Evolutionary conservation across 176 grass and related monocot genomes (phyloP).

Genomic region (Oryza glaberrima): DNA sequence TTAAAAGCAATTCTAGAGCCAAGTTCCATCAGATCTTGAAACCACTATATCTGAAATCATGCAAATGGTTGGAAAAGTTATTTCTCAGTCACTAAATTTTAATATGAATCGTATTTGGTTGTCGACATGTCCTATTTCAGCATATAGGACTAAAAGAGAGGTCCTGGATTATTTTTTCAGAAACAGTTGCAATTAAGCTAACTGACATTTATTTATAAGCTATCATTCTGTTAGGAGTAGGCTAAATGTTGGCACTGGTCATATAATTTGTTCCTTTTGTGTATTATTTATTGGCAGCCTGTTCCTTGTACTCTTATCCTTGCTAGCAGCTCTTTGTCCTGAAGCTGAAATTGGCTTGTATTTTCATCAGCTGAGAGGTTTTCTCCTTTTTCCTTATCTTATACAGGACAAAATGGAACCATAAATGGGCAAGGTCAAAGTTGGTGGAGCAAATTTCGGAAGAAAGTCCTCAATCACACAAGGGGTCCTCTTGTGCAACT

Average conservation of each 20-base stretch:
- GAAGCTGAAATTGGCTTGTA: not conserved
- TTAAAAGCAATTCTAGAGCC: not conserved
- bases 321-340: not conserved
- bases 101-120: not conserved
- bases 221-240: slow-evolving; percentile 17
- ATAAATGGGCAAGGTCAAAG: slow-evolving; percentile 84
- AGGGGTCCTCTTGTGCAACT: slow-evolving; percentile 89
- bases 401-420: slow-evolving; percentile 87
- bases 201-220: slow-evolving; percentile 4
- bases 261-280: not conserved
- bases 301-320: slow-evolving; percentile 15
- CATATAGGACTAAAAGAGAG: not conserved
- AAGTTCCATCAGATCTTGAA: not conserved
- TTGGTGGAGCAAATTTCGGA: slow-evolving; percentile 83
- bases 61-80: not conserved
- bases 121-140: no score
- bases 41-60: not conserved
- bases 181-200: not conserved
- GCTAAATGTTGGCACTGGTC: not conserved
- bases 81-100: not conserved
- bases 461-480: slow-evolving; percentile 70
- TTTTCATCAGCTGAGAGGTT: not conserved
- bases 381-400: slow-evolving; percentile 14
- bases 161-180: not conserved
- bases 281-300: not conserved